These are phyloP conservation scores for Tetrapisispora iriomotensis DNA, from an alignment of 805 yeast species.

Conservation along the genomic window DNA sequence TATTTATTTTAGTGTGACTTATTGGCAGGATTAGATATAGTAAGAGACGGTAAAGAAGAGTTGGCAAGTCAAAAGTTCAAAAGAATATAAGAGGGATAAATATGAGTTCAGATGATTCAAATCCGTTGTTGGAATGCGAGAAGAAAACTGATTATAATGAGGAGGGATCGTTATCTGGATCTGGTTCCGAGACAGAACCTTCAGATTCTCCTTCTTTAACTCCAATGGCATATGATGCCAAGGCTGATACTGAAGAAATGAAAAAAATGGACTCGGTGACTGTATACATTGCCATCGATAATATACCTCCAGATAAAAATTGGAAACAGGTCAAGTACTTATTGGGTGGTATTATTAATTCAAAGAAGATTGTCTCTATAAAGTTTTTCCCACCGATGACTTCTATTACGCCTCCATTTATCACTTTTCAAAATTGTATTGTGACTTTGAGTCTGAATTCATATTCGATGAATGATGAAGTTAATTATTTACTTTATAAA, in stretches of 20 bases:
- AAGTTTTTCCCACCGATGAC: constrained; percentile 26
- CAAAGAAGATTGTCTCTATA: constrained; percentile 22
- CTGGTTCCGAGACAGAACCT: background rate
- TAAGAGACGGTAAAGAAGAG: no score
- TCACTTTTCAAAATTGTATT: constrained; percentile 26
- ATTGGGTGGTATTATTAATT: constrained; percentile 27
- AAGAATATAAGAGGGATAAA: no score
- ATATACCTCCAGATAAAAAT: constrained; percentile 27
- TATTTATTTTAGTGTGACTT: no score
- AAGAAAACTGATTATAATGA: no score
- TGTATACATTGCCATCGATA: constrained; percentile 20
- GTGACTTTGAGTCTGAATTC: constrained; percentile 16
- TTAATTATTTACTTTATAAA: constrained; percentile 19
- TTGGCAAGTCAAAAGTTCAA: no score
- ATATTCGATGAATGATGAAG: constrained; percentile 10
- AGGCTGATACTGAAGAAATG: background rate
- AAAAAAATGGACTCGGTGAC: background rate
- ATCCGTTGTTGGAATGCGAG: background rate
- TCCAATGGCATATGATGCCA: background rate
- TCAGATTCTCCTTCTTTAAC: background rate
- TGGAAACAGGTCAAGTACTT: constrained; percentile 29
- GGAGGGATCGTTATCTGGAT: no score
- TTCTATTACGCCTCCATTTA: constrained; percentile 26
- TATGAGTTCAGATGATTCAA: background rate
- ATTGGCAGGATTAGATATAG: no score